Conservation (phyloP, 345 rosid species). For the Aquilaria sinensis region DNA sequence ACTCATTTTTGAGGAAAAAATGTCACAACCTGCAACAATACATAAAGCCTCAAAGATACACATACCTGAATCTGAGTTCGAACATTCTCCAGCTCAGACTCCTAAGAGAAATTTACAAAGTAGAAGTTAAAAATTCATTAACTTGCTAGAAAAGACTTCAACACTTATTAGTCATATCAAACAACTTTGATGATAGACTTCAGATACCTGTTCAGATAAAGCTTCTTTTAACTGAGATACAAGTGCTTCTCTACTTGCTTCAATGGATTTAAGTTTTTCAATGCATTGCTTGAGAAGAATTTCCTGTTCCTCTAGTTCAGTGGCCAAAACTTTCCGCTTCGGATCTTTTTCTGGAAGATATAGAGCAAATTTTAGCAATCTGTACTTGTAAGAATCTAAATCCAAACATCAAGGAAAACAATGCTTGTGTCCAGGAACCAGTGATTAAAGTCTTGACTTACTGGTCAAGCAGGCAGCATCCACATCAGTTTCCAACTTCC, state of each 20-base stretch:
- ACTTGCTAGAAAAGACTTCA: slow-evolving; percentile 1
- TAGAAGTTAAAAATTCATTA: slow-evolving; percentile 1
- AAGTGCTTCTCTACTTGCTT: slow-evolving; percentile 65
- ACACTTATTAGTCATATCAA: neutral
- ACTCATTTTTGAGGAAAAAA: neutral
- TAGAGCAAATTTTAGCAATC: slow-evolving; percentile 11
- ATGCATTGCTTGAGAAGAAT: slow-evolving; percentile 59
- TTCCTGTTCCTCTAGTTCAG: slow-evolving; percentile 75
- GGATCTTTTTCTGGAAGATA: slow-evolving; percentile 50
- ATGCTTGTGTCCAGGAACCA: neutral
- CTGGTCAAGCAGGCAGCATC: slow-evolving; percentile 54
- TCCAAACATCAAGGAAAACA: slow-evolving; percentile 1
- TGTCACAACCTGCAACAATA: neutral
- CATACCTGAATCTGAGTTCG: slow-evolving; percentile 78
- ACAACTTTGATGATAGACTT: slow-evolving; percentile 1
- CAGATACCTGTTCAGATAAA: slow-evolving; percentile 62
- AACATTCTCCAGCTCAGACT: slow-evolving; percentile 82
- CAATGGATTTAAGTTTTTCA: slow-evolving; percentile 76
- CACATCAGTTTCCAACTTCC: slow-evolving; percentile 83
- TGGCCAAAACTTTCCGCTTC: slow-evolving; percentile 50
- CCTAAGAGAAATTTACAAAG: slow-evolving; percentile 32
- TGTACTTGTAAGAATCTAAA: slow-evolving; percentile 10
- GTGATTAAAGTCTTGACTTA: slow-evolving; percentile 18
- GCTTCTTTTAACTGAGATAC: slow-evolving; percentile 84
- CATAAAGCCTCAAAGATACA: neutral